Evolutionary conservation across 140 eudicot genomes (phyloP).

Genomic region (Flaveria floridana): DNA sequence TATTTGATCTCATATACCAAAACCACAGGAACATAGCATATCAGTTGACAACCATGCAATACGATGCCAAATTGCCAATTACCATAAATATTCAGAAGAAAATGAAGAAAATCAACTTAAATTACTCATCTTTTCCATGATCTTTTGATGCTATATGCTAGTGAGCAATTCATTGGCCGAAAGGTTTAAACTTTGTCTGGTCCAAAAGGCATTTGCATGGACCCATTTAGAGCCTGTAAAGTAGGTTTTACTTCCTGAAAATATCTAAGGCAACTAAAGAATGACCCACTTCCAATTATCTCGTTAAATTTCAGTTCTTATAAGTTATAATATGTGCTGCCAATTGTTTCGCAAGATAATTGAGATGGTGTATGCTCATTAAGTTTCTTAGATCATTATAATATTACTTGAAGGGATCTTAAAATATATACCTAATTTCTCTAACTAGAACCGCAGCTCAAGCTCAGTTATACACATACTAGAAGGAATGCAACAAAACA

Average conservation of each 20-base stretch:
- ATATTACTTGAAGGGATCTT: not conserved
- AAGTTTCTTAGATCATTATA: not conserved
- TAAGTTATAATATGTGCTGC: not conserved
- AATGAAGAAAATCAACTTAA: not conserved
- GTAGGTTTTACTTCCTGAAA: not conserved
- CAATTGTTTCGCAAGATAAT: not conserved
- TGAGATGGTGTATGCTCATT: not conserved
- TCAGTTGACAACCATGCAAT: not conserved
- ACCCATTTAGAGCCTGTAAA: not conserved
- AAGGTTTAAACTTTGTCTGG: constrained; percentile 8
- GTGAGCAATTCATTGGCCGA: not conserved
- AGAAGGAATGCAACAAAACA: not conserved
- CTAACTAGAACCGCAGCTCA: not conserved
- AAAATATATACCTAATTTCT: not conserved
- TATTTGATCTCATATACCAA: not conserved
- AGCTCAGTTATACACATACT: constrained; percentile 4
- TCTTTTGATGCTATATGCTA: not conserved
- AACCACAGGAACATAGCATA: not conserved
- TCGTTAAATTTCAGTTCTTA: not conserved
- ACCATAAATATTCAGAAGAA: not conserved
- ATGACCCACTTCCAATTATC: not conserved
- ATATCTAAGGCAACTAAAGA: constrained; percentile 8
- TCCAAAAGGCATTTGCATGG: not conserved
- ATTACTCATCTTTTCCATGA: constrained; percentile 3
- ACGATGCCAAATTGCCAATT: not conserved